Evolutionary conservation across 176 grass and related monocot genomes (phyloP).

Genomic region (Chrysopogon serrulatus): DNA sequence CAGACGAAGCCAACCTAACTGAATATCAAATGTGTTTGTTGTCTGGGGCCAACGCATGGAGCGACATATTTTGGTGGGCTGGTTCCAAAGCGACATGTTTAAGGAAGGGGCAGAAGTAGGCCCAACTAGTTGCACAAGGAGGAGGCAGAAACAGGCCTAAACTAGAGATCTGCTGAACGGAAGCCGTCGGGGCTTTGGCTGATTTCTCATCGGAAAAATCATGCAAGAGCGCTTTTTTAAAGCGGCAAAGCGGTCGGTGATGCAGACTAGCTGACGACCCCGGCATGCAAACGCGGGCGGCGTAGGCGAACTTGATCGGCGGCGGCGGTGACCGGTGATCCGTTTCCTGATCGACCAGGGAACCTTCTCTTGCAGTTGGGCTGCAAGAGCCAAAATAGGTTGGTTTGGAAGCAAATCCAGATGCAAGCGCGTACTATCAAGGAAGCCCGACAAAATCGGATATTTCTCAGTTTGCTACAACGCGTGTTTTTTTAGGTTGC

Average conservation of each 20-base stretch:
- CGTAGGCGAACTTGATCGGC: not conserved
- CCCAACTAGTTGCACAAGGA: too few species aligned
- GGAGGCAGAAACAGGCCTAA: not conserved
- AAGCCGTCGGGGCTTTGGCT: too few species aligned
- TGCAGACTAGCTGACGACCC: not conserved
- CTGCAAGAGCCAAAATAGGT: not conserved
- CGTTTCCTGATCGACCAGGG: constrained; percentile 5
- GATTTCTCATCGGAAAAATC: not conserved
- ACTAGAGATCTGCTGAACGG: not conserved
- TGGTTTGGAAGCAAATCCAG: constrained; percentile 14
- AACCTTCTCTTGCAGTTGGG: not conserved
- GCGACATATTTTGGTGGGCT: not conserved
- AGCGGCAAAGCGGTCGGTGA: not conserved
- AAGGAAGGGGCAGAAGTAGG: not conserved
- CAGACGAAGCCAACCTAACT: too few species aligned
- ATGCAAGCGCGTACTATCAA: not conserved
- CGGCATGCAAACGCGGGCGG: not conserved
- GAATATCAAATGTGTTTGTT: too few species aligned
- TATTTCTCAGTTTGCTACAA: not conserved
- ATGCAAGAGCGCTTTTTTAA: not conserved
- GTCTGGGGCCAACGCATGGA: too few species aligned
- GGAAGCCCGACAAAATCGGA: too few species aligned
- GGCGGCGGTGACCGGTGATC: too few species aligned
- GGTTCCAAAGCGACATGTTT: not conserved
- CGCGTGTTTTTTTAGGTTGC: not conserved